Base-by-base conservation (phyloP, 139 green algal species). In the Mychonastes homosphaera region DNA sequence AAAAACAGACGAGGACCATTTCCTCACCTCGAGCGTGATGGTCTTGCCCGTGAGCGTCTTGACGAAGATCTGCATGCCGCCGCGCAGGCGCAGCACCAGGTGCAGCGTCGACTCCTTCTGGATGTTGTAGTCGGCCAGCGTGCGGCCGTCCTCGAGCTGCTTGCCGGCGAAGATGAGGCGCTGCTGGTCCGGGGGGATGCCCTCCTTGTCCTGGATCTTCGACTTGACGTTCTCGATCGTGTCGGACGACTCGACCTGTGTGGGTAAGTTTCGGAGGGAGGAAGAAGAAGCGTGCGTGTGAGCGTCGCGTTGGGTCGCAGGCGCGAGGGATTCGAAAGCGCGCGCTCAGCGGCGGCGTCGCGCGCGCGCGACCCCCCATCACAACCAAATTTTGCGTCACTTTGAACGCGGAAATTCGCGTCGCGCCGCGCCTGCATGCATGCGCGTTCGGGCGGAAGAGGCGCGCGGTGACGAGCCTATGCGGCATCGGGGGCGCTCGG, bases 131-230 rank as follows among this genome's bases (percentile, higher is more conserved):
- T 96, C 88, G 2, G 88, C 83, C 44, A 96, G 74, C 0, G 88
- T 96, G 56, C 85, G 79, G 34, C 87, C 87, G 51, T 95, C 87
- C 76, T 94, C 85, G 56, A 95, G 84, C 86, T 96, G 88, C 84
- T 95, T 96, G 73, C 87, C 87, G 15, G 87, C 87, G 58, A 94
- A 96, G 65, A 96, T 94, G 35, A 96, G 80, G 36, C 88, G 84
- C 82, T 96, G 88, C 81, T 95, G 85, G 73, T 94, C 82, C 21
- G 88, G 84, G 2, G 88, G 88, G 63, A 95, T 95, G 35, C 85
- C 73, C 67, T 79, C 73, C 69, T 84, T 84, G 73, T 84, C 76
- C 64, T 84, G 76, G 43, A 84, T 84, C 67, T 84, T 78, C 18
- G 41, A 19, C 60, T 80, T 79, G 10, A 81, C 75, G 41, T 93